A percentile compares a stretch with the other conserved stretches of the same genome.
phyloP scores from a whole-genome alignment of 2,329 filamentous ascomycete species.

The Elsinoe fawcettii region DNA sequence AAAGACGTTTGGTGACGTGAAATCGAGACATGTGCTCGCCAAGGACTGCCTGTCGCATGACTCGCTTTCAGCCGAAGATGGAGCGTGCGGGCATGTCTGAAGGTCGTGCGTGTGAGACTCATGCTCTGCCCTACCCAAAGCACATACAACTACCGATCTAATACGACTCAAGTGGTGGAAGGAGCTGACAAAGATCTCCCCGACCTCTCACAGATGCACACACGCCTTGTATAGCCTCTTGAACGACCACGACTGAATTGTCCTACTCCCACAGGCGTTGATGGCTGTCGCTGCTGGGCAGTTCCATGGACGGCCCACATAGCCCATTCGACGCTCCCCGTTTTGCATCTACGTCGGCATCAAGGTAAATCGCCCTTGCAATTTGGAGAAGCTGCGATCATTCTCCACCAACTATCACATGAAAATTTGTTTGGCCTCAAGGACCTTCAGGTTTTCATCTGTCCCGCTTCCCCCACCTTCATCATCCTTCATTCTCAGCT shows the following conservation, averaged over 20 bases:
- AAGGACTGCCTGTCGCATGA: conserved; percentile 8
- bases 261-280: conserved; percentile 3
- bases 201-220: neutral
- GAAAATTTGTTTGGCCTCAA: neutral
- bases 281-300: conserved; percentile 15
- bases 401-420: conserved; percentile 2
- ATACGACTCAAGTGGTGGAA: neutral
- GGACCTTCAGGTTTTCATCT: neutral
- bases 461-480: neutral
- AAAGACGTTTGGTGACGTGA: conserved; percentile 9
- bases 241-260: neutral
- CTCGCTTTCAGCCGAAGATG: neutral
- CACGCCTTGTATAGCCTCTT: neutral
- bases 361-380: conserved; percentile 14
- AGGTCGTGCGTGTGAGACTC: conserved; percentile 1
- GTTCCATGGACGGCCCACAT: conserved; percentile 16
- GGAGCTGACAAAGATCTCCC: neutral
- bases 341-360: conserved; percentile 13
- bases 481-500: conserved; percentile 9
- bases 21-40: conserved; percentile 4
- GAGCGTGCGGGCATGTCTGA: neutral
- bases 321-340: conserved; percentile 15
- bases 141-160: neutral
- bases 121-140: neutral
- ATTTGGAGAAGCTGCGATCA: neutral